Conservation (phyloP, 306 rosid species). For the Quercus bicolor region DNA sequence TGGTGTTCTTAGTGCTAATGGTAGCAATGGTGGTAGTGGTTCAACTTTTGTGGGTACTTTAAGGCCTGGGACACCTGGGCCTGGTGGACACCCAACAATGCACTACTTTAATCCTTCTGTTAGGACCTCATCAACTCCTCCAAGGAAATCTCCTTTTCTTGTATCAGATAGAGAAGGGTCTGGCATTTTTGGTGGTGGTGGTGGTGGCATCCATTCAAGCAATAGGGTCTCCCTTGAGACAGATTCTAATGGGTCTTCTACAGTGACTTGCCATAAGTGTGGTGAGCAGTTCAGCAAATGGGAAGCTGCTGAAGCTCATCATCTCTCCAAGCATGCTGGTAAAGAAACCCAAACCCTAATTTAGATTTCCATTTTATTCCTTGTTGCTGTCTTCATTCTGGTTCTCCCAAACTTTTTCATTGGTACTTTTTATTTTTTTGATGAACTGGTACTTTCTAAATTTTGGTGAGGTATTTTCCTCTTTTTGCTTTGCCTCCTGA, state of each 20-base stretch:
- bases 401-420: neutral
- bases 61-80: slow-evolving; percentile 87
- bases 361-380: neutral
- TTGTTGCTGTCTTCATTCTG: neutral
- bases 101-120: slow-evolving; percentile 63
- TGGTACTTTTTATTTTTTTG: neutral
- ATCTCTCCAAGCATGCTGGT: slow-evolving; percentile 93
- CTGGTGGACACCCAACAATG: slow-evolving; percentile 73
- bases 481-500: slow-evolving; percentile 27
- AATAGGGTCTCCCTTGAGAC: slow-evolving; percentile 48
- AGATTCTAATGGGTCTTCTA: slow-evolving; percentile 44
- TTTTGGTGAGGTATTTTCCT: neutral
- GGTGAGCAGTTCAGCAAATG: slow-evolving; percentile 78
- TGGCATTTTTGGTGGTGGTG: slow-evolving; percentile 28
- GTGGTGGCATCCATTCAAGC: slow-evolving; percentile 44
- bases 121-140: slow-evolving; percentile 52
- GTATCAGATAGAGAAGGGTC: slow-evolving; percentile 51
- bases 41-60: slow-evolving; percentile 67
- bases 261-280: slow-evolving; percentile 75
- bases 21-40: slow-evolving; percentile 5
- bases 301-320: slow-evolving; percentile 91
- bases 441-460: neutral
- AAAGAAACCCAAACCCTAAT: neutral
- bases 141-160: slow-evolving; percentile 59
- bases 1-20: neutral